Evolutionary conservation across 768 basidiomycete species (phyloP), one percentile per base, ranked within the genome.

Genomic region (Auricularia sp.): DNA sequence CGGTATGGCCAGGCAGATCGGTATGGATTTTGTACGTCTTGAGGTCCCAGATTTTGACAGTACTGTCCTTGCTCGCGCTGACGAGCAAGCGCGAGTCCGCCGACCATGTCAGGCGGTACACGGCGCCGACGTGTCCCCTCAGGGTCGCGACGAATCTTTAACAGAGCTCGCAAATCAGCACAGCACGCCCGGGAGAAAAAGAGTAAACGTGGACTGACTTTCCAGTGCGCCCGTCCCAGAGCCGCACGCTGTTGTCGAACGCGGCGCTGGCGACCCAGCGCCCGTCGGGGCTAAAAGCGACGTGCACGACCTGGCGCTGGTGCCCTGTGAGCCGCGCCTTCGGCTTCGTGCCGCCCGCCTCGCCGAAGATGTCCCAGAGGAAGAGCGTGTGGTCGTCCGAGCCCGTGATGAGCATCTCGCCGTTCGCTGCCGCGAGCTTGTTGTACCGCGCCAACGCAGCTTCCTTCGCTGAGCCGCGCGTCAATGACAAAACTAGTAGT

Each of bases 351-450:
- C 81, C 78, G 21, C 75, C 75, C 58, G 74, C 74, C 61, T 74
- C 69, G 11, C 72, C 71, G 79, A 93, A 90, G 51, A 87, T 78
- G 36, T 92, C 89, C 96, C 94, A 98, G 12, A 99, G 83, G 83
- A 95, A 98, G 61, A 98, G 85, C 0, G 96, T 99, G 74, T 98
- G 96, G 74, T 99, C 96, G 73, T 99, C 95, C 3, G 95, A 98
- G 23, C 94, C 95, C 4, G 94, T 93, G 73, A 98, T 96, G 68
- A 96, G 79, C 3, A 92, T 80, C 74, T 98, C 95, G 11, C 92
- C 87, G 0, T 74, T 77, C 14, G 72, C 80, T 36, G 81, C 77
- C 21, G 89, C 80, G 64, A 91, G 80, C 5, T 79, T 77, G 39
- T 87, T 86, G 75, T 96, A 98, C 44, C 94, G 87, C 62, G 79